Base-by-base conservation (phyloP, 352 stramenopile genomes). In the Phytophthora litchii region DNA sequence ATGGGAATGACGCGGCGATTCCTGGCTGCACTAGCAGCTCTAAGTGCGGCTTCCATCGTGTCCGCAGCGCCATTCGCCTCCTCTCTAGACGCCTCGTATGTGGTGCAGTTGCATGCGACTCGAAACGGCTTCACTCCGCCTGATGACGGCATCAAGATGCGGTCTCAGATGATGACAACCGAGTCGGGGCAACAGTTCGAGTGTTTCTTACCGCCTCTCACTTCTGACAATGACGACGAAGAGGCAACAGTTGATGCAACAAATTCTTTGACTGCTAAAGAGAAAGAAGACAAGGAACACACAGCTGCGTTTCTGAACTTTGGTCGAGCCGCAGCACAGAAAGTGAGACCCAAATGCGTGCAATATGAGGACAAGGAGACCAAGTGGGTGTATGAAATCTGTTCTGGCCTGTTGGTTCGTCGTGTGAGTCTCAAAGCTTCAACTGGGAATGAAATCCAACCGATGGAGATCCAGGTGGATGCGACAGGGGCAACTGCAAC, bases 341-440 rank as follows among this genome's bases (percentile, higher is more conserved):
- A 88, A 46, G 59, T 91, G 27, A 76, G 68, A 6, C 81, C 79
- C 23, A 78, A 80, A 43, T 94, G 86, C 52, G 46, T 94, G 7
- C 71, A 88, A 49, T 90, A 78, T 51, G 65, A 73, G 21, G 79
- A 92, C 54, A 67, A 54, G 8, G 43, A 65, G 31, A 73, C 65
- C 37, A 37, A 72, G 13, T 86, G 74, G 72, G 67, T 91, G 7
- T 91, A 88, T 52, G 83, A 92, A 54, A 61, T 94, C 16, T 94
- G 86, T 43, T 54, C 72, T 0, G 70, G 76, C 1, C 48, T 86
- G 23, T 64, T 86, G 3, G 70, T 92, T 44, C 79, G 79, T 23
- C 85, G 76, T 31, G 67, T 86, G 35, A 70, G 54, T 55, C 42
- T 88, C 14, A 7, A 16, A 36, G 40, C 14, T 14, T 23, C 52